Percentiles rank a stretch among this genome's conserved stretches.
phyloP scores from a whole-genome alignment of 2,329 filamentous ascomycete genomes.

The Xylariaceae sp. region DNA sequence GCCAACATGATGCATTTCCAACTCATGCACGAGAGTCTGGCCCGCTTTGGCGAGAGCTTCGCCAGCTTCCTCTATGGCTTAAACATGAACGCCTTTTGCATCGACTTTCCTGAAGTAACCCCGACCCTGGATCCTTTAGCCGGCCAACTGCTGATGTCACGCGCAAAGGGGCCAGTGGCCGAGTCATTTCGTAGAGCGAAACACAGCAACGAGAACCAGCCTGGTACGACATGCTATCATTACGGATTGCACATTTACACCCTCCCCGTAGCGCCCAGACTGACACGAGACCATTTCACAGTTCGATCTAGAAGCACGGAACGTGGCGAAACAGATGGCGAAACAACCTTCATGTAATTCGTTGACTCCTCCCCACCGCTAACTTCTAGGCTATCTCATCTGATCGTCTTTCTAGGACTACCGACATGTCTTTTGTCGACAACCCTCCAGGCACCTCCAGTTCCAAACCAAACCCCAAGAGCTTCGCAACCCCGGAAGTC shows the following conservation, averaged over 20 bases:
- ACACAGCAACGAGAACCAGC: conserved; percentile 43
- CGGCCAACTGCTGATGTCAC: neutral
- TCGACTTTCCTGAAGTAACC: conserved; percentile 86
- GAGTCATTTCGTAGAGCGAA: conserved; percentile 75
- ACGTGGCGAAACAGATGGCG: conserved; percentile 46
- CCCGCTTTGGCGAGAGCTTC: conserved; percentile 93
- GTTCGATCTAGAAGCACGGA: conserved; percentile 27
- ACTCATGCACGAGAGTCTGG: conserved; percentile 90
- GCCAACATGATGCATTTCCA: conserved; percentile 97
- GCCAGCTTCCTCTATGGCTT: conserved; percentile 91
- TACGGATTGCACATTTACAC: neutral
- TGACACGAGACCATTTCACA: conserved; percentile 8
- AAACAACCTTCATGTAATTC: conserved; percentile 77
- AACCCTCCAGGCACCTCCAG: conserved; percentile 64
- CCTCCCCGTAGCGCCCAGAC: too few relatives aligned
- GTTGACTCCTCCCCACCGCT: conserved; percentile 32
- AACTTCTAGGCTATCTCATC: conserved; percentile 19
- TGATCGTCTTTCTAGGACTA: conserved; percentile 58
- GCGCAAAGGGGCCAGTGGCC: conserved; percentile 65
- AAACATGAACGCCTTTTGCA: conserved; percentile 99
- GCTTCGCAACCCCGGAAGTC: conserved; percentile 39
- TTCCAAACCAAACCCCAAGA: conserved; percentile 45
- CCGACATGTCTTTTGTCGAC: conserved; percentile 86
- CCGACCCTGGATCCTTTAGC: neutral
- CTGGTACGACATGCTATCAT: conserved; percentile 12